Percentiles rank a stretch among this genome's conserved stretches.
Evolutionary conservation across 2,329 filamentous ascomycete genomes (phyloP).

Genomic region (Colletotrichum lini): DNA sequence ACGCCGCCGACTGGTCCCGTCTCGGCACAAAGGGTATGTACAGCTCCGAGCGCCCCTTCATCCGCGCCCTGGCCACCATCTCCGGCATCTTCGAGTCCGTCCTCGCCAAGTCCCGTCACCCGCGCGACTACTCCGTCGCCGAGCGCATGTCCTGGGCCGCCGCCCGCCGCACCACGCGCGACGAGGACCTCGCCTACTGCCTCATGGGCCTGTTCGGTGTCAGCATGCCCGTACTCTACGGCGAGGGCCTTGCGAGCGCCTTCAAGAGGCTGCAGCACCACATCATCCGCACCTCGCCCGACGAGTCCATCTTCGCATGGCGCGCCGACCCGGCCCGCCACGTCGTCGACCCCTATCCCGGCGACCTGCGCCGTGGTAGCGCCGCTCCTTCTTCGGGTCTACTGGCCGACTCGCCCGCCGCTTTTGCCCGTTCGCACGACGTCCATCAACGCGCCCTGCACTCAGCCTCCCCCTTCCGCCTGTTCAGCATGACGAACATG

Average conservation of each 20-base stretch:
- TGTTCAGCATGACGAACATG: slow-evolving; percentile 40
- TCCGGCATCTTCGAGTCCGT: slow-evolving; percentile 37
- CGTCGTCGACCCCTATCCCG: slow-evolving; percentile 17
- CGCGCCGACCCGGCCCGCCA: slow-evolving; percentile 14
- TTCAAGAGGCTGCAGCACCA: slow-evolving; percentile 45
- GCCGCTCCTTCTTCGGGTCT: slow-evolving; percentile 24
- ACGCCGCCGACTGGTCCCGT: slow-evolving; percentile 44
- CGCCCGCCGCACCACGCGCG: slow-evolving; percentile 44
- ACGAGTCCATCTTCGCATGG: slow-evolving; percentile 42
- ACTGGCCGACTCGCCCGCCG: slow-evolving; percentile 31
- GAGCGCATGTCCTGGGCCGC: slow-evolving; percentile 51
- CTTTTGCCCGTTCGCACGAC: slow-evolving; percentile 29
- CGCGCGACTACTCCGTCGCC: slow-evolving; percentile 45
- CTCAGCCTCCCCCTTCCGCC: slow-evolving; percentile 24
- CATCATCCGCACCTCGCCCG: slow-evolving; percentile 33
- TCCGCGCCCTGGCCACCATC: slow-evolving; percentile 25
- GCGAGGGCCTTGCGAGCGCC: slow-evolving; percentile 46
- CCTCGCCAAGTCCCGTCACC: slow-evolving; percentile 27
- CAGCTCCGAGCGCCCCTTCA: slow-evolving; percentile 27
- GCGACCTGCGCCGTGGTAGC: slow-evolving; percentile 13
- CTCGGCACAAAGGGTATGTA: slow-evolving; percentile 34
- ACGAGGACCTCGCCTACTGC: slow-evolving; percentile 49
- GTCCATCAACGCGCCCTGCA: slow-evolving; percentile 37
- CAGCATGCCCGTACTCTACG: slow-evolving; percentile 48
- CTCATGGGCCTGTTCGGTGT: slow-evolving; percentile 49